These are phyloP conservation scores for Aspergillus nanangensis DNA, from an alignment of 495 filamentous ascomycete genomes.

Conservation along the genomic window DNA sequence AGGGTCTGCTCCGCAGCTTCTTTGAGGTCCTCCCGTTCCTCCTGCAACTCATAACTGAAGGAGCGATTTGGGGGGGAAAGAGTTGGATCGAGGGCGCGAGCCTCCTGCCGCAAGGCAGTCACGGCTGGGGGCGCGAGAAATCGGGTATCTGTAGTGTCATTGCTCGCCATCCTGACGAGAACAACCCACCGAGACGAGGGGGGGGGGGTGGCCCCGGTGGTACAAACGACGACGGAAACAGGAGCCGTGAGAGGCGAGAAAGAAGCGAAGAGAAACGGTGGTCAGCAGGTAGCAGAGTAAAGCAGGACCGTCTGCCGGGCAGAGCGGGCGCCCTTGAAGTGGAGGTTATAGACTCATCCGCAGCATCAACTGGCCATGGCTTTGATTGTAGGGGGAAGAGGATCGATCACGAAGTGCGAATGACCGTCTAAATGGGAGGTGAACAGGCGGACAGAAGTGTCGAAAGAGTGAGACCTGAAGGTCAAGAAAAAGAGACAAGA, in stretches of 20 bases:
- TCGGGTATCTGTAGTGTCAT: slow-evolving; percentile 36
- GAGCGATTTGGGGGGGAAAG: slow-evolving; percentile 52
- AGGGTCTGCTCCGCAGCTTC: slow-evolving; percentile 93
- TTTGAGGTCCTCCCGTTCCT: slow-evolving; percentile 86
- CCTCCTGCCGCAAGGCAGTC: slow-evolving; percentile 50
- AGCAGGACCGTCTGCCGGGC: slow-evolving; percentile 45
- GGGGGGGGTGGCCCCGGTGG: neutral
- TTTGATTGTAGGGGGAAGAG: slow-evolving; percentile 14
- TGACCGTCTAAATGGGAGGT: slow-evolving; percentile 5
- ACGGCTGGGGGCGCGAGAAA: slow-evolving; percentile 49
- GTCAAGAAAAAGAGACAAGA: neutral
- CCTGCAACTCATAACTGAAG: slow-evolving; percentile 61
- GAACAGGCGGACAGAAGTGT: neutral
- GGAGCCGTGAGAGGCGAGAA: neutral
- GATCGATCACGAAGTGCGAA: slow-evolving; percentile 5
- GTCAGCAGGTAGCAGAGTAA: slow-evolving; percentile 3
- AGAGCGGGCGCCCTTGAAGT: slow-evolving; percentile 42
- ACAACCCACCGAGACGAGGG: slow-evolving; percentile 5
- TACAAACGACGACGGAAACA: slow-evolving; percentile 3
- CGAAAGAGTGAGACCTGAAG: neutral
- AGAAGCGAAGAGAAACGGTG: neutral
- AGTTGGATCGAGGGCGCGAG: slow-evolving; percentile 36
- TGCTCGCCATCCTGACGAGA: slow-evolving; percentile 40
- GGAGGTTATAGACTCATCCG: slow-evolving; percentile 44
- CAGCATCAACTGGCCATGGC: slow-evolving; percentile 41